phyloP scores from a whole-genome alignment of 108 stramenopile species.

The Seminavis robusta region DNA sequence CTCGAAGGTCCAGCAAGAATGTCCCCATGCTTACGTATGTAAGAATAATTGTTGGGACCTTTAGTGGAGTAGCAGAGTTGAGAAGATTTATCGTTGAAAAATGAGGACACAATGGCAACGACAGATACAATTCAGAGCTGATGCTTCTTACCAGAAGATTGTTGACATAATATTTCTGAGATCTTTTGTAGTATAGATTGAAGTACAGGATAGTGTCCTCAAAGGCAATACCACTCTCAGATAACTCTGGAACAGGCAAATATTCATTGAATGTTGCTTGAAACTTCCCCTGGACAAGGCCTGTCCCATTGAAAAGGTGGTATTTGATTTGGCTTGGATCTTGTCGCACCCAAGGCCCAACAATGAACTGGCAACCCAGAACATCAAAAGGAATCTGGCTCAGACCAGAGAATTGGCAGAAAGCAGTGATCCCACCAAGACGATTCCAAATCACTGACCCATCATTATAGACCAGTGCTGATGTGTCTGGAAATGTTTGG shows the following conservation, averaged over 20 bases:
- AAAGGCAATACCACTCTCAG: neutral
- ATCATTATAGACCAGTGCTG: constrained; percentile 10
- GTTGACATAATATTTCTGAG: constrained; percentile 4
- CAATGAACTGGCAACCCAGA: neutral
- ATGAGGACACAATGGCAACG: neutral
- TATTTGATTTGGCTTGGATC: neutral
- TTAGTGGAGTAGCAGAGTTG: too few relatives aligned
- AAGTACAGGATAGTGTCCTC: neutral
- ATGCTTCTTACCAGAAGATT: constrained; percentile 10
- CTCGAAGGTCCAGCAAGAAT: constrained; percentile 23
- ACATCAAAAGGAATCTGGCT: constrained; percentile 3
- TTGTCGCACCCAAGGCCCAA: neutral
- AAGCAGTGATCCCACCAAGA: constrained; percentile 6
- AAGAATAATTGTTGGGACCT: constrained; percentile 20
- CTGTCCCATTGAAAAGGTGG: too few relatives aligned
- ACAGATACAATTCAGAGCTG: neutral
- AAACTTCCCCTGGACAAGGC: too few relatives aligned
- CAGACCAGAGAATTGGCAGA: constrained; percentile 14
- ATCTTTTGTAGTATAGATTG: constrained; percentile 12
- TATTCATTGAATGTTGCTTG: constrained; percentile 7
- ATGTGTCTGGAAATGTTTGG: constrained; percentile 1
- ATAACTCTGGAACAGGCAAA: too few relatives aligned
- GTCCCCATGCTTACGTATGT: constrained; percentile 19
- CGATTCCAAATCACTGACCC: constrained; percentile 14
- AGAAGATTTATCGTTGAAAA: neutral